phyloP scores from a whole-genome alignment of 306 rosid species.

The Macrotyloma uniflorum region DNA sequence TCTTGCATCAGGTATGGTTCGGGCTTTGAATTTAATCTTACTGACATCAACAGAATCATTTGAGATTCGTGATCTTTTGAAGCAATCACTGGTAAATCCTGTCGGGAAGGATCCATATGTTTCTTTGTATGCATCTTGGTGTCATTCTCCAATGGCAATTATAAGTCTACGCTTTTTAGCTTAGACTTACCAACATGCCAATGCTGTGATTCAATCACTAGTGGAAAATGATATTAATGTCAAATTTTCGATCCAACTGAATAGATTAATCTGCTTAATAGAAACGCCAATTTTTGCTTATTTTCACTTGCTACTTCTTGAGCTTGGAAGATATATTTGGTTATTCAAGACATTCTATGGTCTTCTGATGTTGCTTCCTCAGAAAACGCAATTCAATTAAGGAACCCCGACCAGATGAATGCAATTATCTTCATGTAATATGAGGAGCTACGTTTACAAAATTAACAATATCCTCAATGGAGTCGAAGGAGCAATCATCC shows the following conservation, averaged over 20 bases:
- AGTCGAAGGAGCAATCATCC: too few relatives aligned
- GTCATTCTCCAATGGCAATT: conserved; percentile 97
- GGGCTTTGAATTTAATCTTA: conserved; percentile 97
- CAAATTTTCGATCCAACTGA: conserved; percentile 90
- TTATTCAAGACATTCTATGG: conserved; percentile 90
- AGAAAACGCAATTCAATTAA: too few relatives aligned
- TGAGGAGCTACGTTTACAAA: too few relatives aligned
- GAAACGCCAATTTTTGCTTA: conserved; percentile 91
- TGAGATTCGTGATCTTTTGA: conserved; percentile 83
- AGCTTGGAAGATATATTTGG: conserved; percentile 87
- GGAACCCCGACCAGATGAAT: too few relatives aligned
- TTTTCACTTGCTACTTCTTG: conserved; percentile 98
- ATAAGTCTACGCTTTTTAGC: conserved; percentile 95
- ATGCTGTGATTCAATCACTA: conserved; percentile 82
- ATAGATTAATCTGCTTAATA: conserved; percentile 85
- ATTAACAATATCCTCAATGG: too few relatives aligned
- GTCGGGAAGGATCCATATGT: conserved; percentile 81
- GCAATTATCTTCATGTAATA: too few relatives aligned
- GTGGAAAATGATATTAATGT: conserved; percentile 88
- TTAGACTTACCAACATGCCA: conserved; percentile 94
- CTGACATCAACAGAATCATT: conserved; percentile 88
- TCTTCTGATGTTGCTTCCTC: conserved; percentile 97
- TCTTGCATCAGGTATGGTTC: too few relatives aligned
- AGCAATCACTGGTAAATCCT: conserved; percentile 73
- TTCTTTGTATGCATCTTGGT: conserved; percentile 96